Evolutionary conservation across 2,329 filamentous ascomycete species (phyloP).

Genomic region (Blastomyces parvus): DNA sequence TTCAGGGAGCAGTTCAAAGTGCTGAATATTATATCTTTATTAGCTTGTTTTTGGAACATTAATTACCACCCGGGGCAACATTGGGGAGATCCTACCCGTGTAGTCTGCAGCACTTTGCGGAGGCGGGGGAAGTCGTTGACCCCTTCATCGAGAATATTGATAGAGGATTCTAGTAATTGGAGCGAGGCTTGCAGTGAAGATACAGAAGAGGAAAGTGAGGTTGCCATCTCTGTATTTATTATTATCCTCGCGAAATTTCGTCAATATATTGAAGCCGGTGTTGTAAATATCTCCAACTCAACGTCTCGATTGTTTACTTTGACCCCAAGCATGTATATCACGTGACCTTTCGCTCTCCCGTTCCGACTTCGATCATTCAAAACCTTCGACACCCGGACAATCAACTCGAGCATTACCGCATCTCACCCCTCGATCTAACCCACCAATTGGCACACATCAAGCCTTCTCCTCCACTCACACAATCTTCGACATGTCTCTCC

Average conservation of each 20-base stretch:
- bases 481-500: slow-evolving; percentile 59
- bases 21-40: slow-evolving; percentile 41
- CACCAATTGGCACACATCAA: slow-evolving; percentile 8
- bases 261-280: background rate
- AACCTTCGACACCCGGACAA: background rate
- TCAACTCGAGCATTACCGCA: background rate
- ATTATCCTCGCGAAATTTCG: background rate
- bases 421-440: background rate
- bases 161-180: slow-evolving; percentile 53
- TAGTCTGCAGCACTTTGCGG: slow-evolving; percentile 54
- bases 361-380: background rate
- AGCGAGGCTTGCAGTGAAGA: slow-evolving; percentile 52
- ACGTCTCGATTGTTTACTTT: background rate
- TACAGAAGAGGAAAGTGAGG: slow-evolving; percentile 51
- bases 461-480: slow-evolving; percentile 7
- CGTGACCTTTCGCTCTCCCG: background rate
- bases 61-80: background rate
- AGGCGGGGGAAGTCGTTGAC: slow-evolving; percentile 56
- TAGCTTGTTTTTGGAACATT: background rate
- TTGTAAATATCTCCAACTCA: background rate
- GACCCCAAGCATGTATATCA: background rate
- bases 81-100: slow-evolving; percentile 37
- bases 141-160: slow-evolving; percentile 52
- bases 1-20: slow-evolving; percentile 88
- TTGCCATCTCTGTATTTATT: slow-evolving; percentile 26